Evolutionary conservation across 345 rosid species (phyloP).

Genomic region (Citrus sp.): DNA sequence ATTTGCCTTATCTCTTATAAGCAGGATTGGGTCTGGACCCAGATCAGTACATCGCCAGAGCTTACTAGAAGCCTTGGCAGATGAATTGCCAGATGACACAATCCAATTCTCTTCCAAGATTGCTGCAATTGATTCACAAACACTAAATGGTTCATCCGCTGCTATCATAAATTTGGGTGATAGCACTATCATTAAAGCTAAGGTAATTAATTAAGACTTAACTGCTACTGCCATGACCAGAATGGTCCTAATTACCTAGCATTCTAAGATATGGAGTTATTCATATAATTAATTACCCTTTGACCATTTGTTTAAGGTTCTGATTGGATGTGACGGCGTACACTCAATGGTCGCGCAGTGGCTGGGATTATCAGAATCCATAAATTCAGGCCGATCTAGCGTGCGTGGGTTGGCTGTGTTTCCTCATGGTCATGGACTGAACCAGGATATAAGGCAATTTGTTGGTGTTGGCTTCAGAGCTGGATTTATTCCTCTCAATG

Average conservation of each 20-base stretch:
- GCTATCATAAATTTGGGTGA: slow-evolving; percentile 27
- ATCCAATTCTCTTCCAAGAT: slow-evolving; percentile 35
- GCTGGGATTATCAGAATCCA: slow-evolving; percentile 28
- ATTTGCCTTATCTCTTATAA: too few relatives aligned
- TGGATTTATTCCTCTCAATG: slow-evolving; percentile 25
- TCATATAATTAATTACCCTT: not conserved
- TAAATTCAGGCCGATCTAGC: slow-evolving; percentile 30
- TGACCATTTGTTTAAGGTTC: slow-evolving; percentile 13
- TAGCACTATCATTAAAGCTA: slow-evolving; percentile 32
- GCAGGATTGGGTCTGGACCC: not conserved
- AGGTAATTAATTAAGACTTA: slow-evolving; percentile 15
- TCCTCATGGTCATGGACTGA: slow-evolving; percentile 33
- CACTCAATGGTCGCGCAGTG: slow-evolving; percentile 28
- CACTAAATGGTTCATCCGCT: slow-evolving; percentile 5
- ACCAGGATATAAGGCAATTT: slow-evolving; percentile 9
- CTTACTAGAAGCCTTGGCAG: slow-evolving; percentile 31
- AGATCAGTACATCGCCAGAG: slow-evolving; percentile 28
- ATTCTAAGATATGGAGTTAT: not conserved
- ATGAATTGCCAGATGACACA: slow-evolving; percentile 29
- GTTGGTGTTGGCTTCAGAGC: slow-evolving; percentile 30
- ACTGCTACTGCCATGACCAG: not conserved
- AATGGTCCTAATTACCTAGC: too few relatives aligned
- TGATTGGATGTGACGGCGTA: slow-evolving; percentile 50
- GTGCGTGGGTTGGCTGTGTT: slow-evolving; percentile 26
- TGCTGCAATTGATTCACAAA: slow-evolving; percentile 18